phyloP scores from a whole-genome alignment of 2,329 filamentous ascomycete species.

The Trichoderma gracile region DNA sequence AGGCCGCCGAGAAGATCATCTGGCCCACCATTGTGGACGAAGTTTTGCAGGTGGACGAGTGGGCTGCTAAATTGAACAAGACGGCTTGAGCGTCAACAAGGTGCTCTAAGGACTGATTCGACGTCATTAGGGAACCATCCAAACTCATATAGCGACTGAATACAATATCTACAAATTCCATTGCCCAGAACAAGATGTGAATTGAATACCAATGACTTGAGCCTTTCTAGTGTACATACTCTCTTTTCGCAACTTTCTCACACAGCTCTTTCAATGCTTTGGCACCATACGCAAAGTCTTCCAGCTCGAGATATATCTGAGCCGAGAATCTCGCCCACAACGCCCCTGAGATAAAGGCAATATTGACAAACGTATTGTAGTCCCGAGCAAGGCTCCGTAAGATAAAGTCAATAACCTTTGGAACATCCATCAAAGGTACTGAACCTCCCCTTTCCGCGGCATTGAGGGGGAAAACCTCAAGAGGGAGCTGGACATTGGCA shows the following conservation, averaged over 20 bases:
- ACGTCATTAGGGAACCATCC: too few species aligned
- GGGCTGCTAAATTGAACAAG: neutral
- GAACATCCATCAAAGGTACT: conserved; percentile 1
- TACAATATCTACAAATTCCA: neutral
- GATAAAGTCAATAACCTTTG: conserved; percentile 2
- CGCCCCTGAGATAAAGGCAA: conserved; percentile 7
- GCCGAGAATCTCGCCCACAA: conserved; percentile 16
- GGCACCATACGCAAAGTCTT: conserved; percentile 11
- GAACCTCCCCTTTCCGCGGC: neutral
- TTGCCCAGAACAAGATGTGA: too few species aligned
- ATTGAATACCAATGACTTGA: neutral
- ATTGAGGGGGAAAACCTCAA: neutral
- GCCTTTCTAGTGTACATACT: neutral
- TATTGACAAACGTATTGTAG: conserved; percentile 10
- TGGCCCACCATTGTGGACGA: conserved; percentile 25
- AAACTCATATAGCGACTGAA: neutral
- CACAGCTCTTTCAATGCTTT: conserved; percentile 6
- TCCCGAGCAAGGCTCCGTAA: neutral
- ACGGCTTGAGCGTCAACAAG: neutral
- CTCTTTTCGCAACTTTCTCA: neutral
- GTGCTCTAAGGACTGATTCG: neutral
- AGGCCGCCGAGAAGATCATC: conserved; percentile 18
- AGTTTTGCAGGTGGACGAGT: conserved; percentile 2
- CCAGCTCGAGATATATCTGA: conserved; percentile 13
- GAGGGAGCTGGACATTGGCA: conserved; percentile 16